Conservation (phyloP, 306 rosid genomes). For the Boehmeria nivea region DNA sequence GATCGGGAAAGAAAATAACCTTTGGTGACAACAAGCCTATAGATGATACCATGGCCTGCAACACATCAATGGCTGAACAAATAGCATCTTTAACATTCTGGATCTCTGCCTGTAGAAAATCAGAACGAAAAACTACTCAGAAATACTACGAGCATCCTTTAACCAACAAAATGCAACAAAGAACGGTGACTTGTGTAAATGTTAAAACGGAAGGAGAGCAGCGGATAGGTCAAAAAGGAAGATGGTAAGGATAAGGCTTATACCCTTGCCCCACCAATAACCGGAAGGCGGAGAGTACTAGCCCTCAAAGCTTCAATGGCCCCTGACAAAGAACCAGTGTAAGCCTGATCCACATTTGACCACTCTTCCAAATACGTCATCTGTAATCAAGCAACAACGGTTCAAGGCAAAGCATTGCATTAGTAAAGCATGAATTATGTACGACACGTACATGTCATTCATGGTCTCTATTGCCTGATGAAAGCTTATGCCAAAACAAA, state of each 20-base stretch:
- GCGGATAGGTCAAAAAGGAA: not conserved
- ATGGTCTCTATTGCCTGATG: too few relatives aligned
- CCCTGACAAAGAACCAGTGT: constrained; percentile 73
- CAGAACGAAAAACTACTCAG: not conserved
- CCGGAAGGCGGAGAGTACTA: constrained; percentile 96
- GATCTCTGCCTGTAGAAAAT: constrained; percentile 60
- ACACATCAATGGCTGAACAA: constrained; percentile 84
- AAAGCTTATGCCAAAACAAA: too few relatives aligned
- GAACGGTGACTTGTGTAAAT: not conserved
- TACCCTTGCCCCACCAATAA: constrained; percentile 86
- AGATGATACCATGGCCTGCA: constrained; percentile 93
- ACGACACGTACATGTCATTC: too few relatives aligned
- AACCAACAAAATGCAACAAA: constrained; percentile 5
- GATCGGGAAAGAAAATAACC: constrained; percentile 29
- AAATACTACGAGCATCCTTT: not conserved
- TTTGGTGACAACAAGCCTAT: constrained; percentile 56
- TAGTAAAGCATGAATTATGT: too few relatives aligned
- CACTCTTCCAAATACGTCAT: constrained; percentile 71
- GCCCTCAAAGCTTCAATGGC: constrained; percentile 81
- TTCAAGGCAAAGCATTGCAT: constrained; percentile 11
- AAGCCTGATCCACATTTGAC: constrained; percentile 66
- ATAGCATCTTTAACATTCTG: constrained; percentile 77
- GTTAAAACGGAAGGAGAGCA: not conserved
- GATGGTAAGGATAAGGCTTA: constrained; percentile 19
- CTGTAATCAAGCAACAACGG: constrained; percentile 36